A percentile compares a stretch with the other conserved stretches of the same genome.
Conservation (phyloP, 805 yeast genomes). For the Torulaspora maleeae region DNA sequence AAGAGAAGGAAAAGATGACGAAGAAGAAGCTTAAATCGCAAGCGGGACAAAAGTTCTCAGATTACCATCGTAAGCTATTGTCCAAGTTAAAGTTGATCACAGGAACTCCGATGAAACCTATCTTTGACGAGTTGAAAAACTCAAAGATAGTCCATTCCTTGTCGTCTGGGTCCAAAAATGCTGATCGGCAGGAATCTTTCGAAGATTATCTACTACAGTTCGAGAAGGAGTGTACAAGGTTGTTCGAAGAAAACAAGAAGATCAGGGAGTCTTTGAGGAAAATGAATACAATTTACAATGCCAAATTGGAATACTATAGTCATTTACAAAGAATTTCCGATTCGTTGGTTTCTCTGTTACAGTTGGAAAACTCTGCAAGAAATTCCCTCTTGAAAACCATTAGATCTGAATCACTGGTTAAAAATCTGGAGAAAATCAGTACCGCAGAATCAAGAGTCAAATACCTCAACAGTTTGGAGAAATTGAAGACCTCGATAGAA, state of each 20-base stretch:
- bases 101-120: conserved; percentile 30
- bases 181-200: conserved; percentile 15
- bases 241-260: conserved; percentile 25
- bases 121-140: conserved; percentile 35
- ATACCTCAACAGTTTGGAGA: conserved; percentile 45
- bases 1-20: conserved; percentile 25
- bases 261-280: conserved; percentile 44
- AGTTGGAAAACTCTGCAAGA: conserved; percentile 20
- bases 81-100: conserved; percentile 20
- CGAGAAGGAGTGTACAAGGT: conserved; percentile 18
- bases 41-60: conserved; percentile 26
- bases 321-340: conserved; percentile 86
- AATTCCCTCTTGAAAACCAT: conserved; percentile 20
- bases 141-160: conserved; percentile 22
- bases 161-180: conserved; percentile 9
- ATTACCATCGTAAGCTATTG: conserved; percentile 32
- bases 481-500: conserved; percentile 25
- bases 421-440: conserved; percentile 25
- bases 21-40: conserved; percentile 17
- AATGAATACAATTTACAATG: conserved; percentile 65
- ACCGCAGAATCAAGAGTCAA: conserved; percentile 41
- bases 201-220: conserved; percentile 28
- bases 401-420: conserved; percentile 22
- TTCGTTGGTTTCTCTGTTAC: conserved; percentile 53
- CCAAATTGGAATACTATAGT: conserved; percentile 75